Evolutionary conservation across 805 yeast species (phyloP), one percentile per base, ranked within the genome.

Genomic region (Candida tammaniensis): DNA sequence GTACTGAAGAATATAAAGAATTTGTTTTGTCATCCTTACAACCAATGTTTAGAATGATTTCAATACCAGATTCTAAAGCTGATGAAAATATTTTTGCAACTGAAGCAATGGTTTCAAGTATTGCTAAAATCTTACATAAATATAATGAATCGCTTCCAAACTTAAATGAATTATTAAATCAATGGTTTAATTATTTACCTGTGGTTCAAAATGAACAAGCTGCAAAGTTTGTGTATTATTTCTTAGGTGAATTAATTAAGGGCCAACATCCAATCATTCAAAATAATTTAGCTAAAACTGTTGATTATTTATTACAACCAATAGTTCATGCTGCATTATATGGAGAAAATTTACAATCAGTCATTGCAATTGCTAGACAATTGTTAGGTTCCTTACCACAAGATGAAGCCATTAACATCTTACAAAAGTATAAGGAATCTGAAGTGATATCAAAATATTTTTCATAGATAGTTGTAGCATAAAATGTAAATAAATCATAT

Each of bases 41-140:
- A 43, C 78, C 86, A 13, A 71, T 93, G 58, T 74, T 83, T 50
- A 80, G 80, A 46, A 75, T 87, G 61, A 74, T 82, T 13, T 68
- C 77, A 24, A 78, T 79, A 16, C 88, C 95, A 6, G 94, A 86
- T 45, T 82, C 95, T 2, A 79, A 85, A 43, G 76, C 80, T n/a
- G 94, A 86, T 27, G 96, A 85, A 38, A 87, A 87, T 51, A 59
- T 85, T 25, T 74, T 74, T 36, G 94, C 97, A 4, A 88, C 97
- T 2, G 98, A 93, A 58, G 84, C 83, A 51, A 82, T 87, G 9
- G 70, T 82, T 39, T 75, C 86, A 4, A 78, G 97, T 1, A 81
- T 93, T 44, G 91, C 97, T 22, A 86, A 86, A 56, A 76, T 91
- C 7, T 70, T 89, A 41, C 84, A 80, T 42, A 61, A 77, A 11